These are phyloP conservation scores for Pythium biforme DNA, from an alignment of 352 stramenopile genomes.

Conservation along the genomic window DNA sequence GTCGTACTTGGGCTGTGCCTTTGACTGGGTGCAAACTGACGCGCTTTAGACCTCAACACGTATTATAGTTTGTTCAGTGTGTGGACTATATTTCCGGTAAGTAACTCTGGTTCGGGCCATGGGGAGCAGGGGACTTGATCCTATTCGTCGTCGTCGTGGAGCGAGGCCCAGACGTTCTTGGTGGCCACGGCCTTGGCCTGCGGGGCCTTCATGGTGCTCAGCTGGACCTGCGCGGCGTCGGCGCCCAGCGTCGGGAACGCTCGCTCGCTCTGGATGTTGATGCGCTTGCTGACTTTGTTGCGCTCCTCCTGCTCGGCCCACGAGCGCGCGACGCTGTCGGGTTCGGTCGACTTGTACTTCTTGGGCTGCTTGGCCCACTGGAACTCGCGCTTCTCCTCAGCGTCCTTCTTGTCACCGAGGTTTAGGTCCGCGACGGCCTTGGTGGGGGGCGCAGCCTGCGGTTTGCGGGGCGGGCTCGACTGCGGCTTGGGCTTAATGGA, in stretches of 20 bases:
- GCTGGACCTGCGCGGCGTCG: conserved; percentile 44
- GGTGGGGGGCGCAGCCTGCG: conserved; percentile 21
- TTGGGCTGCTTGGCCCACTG: conserved; percentile 86
- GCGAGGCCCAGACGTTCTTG: conserved; percentile 71
- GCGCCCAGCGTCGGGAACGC: conserved; percentile 74
- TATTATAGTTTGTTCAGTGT: background rate
- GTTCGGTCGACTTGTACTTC: conserved; percentile 71
- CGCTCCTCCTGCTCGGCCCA: conserved; percentile 78
- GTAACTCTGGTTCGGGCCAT: background rate
- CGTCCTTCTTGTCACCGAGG: conserved; percentile 49
- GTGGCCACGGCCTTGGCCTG: conserved; percentile 57
- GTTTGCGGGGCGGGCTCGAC: conserved; percentile 15
- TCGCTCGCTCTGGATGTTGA: conserved; percentile 73
- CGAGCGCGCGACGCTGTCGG: conserved; percentile 56
- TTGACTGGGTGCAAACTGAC: conserved; percentile 25
- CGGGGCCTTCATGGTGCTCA: conserved; percentile 68
- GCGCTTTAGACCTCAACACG: background rate
- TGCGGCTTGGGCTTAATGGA: conserved; percentile 15
- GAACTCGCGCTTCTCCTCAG: conserved; percentile 49
- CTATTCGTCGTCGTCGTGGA: conserved; percentile 65
- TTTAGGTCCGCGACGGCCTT: conserved; percentile 70
- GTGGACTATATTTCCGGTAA: background rate
- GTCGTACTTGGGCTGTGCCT: conserved; percentile 59
- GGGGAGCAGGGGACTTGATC: too few relatives aligned
- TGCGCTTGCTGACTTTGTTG: conserved; percentile 51